Evolutionary conservation across 768 basidiomycete genomes (phyloP).

Genomic region (Lentinula detonsa): DNA sequence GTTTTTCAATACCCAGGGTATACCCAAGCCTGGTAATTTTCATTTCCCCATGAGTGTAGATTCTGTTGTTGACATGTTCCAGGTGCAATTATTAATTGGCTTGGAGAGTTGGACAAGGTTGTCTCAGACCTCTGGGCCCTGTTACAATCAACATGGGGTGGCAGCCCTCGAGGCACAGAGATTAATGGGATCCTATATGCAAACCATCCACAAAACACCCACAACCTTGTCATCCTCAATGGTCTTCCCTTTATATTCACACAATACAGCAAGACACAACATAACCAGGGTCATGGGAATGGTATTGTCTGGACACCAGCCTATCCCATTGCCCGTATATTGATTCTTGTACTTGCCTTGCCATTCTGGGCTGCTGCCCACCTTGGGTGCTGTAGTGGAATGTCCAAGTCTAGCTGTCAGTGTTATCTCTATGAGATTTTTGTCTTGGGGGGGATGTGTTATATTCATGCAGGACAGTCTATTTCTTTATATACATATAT

Average conservation of each 20-base stretch:
- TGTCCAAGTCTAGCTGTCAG: not conserved
- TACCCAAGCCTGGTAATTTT: not conserved
- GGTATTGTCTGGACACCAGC: conserved; percentile 8
- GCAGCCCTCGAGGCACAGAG: conserved; percentile 11
- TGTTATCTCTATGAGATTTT: not conserved
- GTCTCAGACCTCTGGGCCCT: conserved; percentile 8
- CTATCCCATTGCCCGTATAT: not conserved
- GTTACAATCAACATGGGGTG: conserved; percentile 10
- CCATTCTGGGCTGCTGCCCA: not conserved
- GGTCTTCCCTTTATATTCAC: conserved; percentile 5
- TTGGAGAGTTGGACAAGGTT: conserved; percentile 8
- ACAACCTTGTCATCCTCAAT: conserved; percentile 12
- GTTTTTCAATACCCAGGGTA: not conserved
- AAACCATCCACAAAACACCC: not conserved
- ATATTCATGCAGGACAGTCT: too few relatives aligned
- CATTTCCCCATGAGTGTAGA: not conserved
- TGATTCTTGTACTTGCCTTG: conserved; percentile 1
- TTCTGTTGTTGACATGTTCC: not conserved
- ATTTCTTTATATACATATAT: too few relatives aligned
- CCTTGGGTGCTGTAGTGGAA: not conserved
- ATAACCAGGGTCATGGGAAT: conserved; percentile 6
- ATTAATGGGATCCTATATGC: conserved; percentile 10
- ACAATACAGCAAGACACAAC: conserved; percentile 11
- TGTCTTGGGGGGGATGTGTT: not conserved
- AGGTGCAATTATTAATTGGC: not conserved